Conservation (phyloP, 169 alveolate genomes). For the Babesia bigemina region DNA sequence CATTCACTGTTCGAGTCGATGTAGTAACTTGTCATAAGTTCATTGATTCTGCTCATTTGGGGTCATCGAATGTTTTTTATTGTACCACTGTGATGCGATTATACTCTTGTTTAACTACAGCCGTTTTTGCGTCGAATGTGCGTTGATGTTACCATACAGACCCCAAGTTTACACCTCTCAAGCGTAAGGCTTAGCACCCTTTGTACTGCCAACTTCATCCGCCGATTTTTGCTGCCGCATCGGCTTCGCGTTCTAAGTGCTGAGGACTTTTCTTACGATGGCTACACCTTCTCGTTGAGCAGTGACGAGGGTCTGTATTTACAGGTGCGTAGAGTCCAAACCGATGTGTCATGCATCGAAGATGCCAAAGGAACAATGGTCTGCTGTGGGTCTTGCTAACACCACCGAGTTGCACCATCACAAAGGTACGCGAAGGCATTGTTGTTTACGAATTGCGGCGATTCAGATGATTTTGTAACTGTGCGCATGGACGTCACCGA, state of each 20-base stretch:
- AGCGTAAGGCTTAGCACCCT: slow-evolving; percentile 12
- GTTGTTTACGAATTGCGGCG: neutral
- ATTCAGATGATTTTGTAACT: slow-evolving; percentile 31
- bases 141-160: neutral
- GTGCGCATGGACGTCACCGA: slow-evolving; percentile 28
- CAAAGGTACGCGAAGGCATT: slow-evolving; percentile 20
- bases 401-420: slow-evolving; percentile 21
- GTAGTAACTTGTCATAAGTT: no score
- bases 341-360: neutral
- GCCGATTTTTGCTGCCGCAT: slow-evolving; percentile 36
- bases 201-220: slow-evolving; percentile 26
- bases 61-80: no score
- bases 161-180: neutral
- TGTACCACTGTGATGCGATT: no score
- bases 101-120: no score
- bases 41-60: no score
- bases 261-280: neutral
- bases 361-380: slow-evolving; percentile 15
- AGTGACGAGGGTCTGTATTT: slow-evolving; percentile 28
- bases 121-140: no score
- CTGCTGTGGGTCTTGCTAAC: slow-evolving; percentile 48
- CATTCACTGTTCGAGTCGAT: no score
- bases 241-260: slow-evolving; percentile 20
- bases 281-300: slow-evolving; percentile 19
- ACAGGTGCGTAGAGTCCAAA: neutral